Evolutionary conservation across 1,284 basidiomycete genomes (phyloP), one percentile per base, ranked within the genome.

Genomic region (Puccinia polysora): DNA sequence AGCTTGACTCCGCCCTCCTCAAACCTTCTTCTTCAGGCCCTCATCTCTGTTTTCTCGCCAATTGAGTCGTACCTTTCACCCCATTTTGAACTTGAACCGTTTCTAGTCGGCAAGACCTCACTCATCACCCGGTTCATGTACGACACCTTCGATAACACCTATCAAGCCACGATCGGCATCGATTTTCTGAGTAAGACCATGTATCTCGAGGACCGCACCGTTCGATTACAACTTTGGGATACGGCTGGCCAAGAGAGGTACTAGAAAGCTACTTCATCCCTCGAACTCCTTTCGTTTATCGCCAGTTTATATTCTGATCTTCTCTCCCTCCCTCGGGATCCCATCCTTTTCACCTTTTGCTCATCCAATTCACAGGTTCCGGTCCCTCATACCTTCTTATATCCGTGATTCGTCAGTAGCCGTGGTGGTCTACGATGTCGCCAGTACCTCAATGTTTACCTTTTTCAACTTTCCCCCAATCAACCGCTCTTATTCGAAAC

Each of bases 121-220:
- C 84, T 99, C 72, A 99, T 99, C 81, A 98, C 96, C 74, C 87
- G 95, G 85, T 91, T 82, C 80, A 84, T 97, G 95, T 99, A 98
- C 81, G 96, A 98, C 82, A 97, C 96, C 0, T 99, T 99, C 81
- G 96, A 99, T 84, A 97, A 96, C 82, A 98, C 95, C 56, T 99
- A 99, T 81, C 96, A 99, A 81, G 96, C 96, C 14, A 99, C 96
- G 14, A 99, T 99, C 80, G 96, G 96, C 75, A 98, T 97, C 81
- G 96, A 99, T 83, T 98, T 98, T 81, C 83, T 99, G 80, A 95
- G 91, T 82, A 99, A 99, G 84, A 98, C 96, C 0, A 96, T 99
- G 92, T 99, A 99, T 81, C 85, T 98, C 73, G 96, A 99, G 80
- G 96, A 99, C 83, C 84, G 96, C 77, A 99, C 96, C 2, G 95